Evolutionary conservation across 306 rosid genomes (phyloP).

Genomic region (Purshia tridentata): DNA sequence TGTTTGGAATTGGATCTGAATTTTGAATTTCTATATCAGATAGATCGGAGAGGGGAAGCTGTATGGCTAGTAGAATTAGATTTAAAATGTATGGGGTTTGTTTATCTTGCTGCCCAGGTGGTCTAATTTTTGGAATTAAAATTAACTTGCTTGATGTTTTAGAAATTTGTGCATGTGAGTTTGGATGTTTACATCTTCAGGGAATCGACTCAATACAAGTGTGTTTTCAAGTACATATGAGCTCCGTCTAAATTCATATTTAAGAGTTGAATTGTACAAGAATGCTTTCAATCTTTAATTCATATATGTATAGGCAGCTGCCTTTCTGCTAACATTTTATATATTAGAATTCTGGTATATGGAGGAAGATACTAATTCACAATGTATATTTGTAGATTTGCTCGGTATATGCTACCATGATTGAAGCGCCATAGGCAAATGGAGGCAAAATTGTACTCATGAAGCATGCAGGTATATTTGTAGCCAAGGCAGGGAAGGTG

Average conservation of each 20-base stretch:
- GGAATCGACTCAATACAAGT: background rate
- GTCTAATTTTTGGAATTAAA: background rate
- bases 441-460: constrained; percentile 89
- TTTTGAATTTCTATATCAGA: constrained; percentile 39
- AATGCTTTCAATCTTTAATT: too few species aligned
- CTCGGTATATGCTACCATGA: constrained; percentile 50
- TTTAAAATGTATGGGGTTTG: too few species aligned
- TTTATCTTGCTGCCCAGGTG: too few species aligned
- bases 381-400: background rate
- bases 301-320: too few species aligned
- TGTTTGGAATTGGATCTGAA: constrained; percentile 24
- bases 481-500: too few species aligned
- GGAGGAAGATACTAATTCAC: too few species aligned
- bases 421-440: constrained; percentile 80
- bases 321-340: too few species aligned
- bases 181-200: too few species aligned
- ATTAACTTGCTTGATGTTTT: background rate
- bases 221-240: background rate
- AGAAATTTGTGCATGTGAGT: background rate
- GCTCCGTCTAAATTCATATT: too few species aligned
- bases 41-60: constrained; percentile 50
- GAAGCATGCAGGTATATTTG: constrained; percentile 95
- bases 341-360: background rate
- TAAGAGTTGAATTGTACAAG: too few species aligned
- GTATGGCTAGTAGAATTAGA: constrained; percentile 87